Evolutionary conservation across 768 basidiomycete genomes (phyloP), one percentile per base, ranked within the genome.

Genomic region (Boletus pseudopeckii): DNA sequence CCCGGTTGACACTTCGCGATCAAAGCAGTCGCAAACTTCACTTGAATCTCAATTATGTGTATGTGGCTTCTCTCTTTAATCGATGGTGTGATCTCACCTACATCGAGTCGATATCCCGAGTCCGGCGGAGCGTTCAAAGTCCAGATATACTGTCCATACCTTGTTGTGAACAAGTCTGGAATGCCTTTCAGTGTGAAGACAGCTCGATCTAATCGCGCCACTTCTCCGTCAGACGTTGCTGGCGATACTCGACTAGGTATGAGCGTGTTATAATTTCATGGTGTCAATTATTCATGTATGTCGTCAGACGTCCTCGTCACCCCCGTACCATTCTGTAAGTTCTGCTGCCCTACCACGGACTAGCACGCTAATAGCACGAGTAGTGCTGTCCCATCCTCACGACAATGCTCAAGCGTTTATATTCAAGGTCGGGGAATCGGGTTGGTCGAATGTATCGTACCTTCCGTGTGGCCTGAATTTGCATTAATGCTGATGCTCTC

Each of bases 41-140:
- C 60, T 76, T 98, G 46, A 84, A 75, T 55, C 71, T 98, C n/a
- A 91, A 94, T 65, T 98, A 98, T 67, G 76, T 91, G 96, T 96
- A 68, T 54, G 91, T 74, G 15, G 17, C n/a, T 24, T 44, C 28
- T 37, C 20, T 40, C 40, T 28, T 34, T 11, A 8, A 18, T 17
- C 20, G 36, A n/a, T 45, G 20, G 34, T 5, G 28, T 24, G 10
- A 37, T 41, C 58, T 62, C 22, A 68, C 44, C 33, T 44, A 38
- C 45, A 2, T 41, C 30, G 46, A 85, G 88, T 20, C 85, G 85
- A 48, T 89, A 90, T 71, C 83, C 91, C 7, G 83, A 97, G 48
- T 88, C 95, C 7, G 97, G 95, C 2, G 94, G 95, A 22, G 93
- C 95, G 1, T 95, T 97, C 79, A 93, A 89, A 70, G 91, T 97